Evolutionary conservation across 2,329 filamentous ascomycete genomes (phyloP), one percentile per base, ranked within the genome.

Genomic region (Tympanopsis confertula): DNA sequence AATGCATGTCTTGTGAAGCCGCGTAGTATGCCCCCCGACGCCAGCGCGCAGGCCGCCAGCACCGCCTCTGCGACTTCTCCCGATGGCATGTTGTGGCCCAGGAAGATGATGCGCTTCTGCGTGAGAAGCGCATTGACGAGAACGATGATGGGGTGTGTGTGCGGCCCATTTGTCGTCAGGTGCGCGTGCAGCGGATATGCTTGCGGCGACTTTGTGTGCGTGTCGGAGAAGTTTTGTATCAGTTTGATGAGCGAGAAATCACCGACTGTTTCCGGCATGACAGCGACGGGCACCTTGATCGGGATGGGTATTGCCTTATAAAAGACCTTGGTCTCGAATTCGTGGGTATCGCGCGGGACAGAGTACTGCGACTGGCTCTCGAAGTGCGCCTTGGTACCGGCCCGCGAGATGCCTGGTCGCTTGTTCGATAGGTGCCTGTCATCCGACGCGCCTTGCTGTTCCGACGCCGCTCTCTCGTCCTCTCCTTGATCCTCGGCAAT

Each of bases 11-110:
- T 76, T 5, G 89, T 94, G 59, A 98, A 98, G 20, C 91, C 91
- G 40, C 88, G 74, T 24, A 98, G 66, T n/a, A 94, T 68, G 4
- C 91, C 89, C 15, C 91, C 91, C 12, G 88, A 95, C 13, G 84
- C 89, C 35, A 98, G 70, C 10, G 91, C 86, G 57, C 91, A 98
- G 1, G 91, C 88, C n/a, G 87, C 91, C 5, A 98, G 71, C 3
- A 98, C 91, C n/a, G 91, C 89, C 62, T 98, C 89, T 2, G 91
- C 91, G 19, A 98, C 91, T 53, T 95, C 88, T 17, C 88, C 87
- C 1, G 91, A 95, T 1, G 91, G 89, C 57, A 89, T 80, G 52
- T 94, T 94, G 63, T 98, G 84, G 3, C 91, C 91, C 5, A 98
- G 68, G 56, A 98, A 98, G 42, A 98, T 88, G 51, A 98, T 77